Base-by-base conservation (phyloP, 2,329 filamentous ascomycete species). In the Neophaeococcomyces mojaviensis region DNA sequence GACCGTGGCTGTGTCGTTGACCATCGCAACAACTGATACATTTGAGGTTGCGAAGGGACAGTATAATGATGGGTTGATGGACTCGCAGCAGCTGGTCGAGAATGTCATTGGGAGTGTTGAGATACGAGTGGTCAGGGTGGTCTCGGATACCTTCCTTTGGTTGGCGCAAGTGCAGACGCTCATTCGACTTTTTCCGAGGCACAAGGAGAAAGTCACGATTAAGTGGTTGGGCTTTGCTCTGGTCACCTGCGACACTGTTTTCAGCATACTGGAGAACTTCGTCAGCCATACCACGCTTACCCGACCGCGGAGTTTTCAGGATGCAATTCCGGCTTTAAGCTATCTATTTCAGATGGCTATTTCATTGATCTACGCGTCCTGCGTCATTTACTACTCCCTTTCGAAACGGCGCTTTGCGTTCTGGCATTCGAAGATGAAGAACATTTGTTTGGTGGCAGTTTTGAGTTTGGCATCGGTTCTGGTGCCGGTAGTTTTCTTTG, bases 171-270 rank as follows among this genome's bases (percentile, higher is more conserved):
- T 94, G 1, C 92, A 98, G 68, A 98, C 92, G 0, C 69, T 98
- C 48, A 97, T 97, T 57, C 84, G 92, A 44, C 74, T 98, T 1
- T 98, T 98, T 57, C 92, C 92, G 6, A 86, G 92, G 28, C 90
- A 97, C 61, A 86, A 94, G 60, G 92, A 98, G 68, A 97, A 97
- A 68, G 82, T 97, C 43, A 86, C 97, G 55, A 98, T 98, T 68
- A 97, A 97, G 69, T 98, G 90, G 90, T 88, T 90, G 13, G 92
- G 90, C 1, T 96, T 97, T 61, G 88, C 85, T 2, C 77, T 98
- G 47, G 96, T 98, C 59, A 79, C 88, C 0, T 76, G 96, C 49
- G 90, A 97, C 62, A 82, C 90, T 35, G 80, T 89, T 9, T 98
- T 98, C 64, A 89, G 85, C 59, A 88, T 85, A 39, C 77, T 97